Conservation (phyloP, 2,329 filamentous ascomycete genomes). For the Penicillium sp. region DNA sequence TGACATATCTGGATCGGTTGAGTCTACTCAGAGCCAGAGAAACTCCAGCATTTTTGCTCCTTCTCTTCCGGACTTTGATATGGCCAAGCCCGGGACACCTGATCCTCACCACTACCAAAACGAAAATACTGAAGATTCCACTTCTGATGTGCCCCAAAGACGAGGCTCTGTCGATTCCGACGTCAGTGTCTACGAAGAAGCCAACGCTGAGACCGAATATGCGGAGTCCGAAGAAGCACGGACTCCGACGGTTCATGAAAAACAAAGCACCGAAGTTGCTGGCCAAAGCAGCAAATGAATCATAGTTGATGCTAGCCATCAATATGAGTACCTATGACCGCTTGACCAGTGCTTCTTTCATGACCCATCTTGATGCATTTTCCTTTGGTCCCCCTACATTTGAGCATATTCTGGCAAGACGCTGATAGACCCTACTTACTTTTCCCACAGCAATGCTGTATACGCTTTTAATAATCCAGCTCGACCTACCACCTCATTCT, state of each 20-base stretch:
- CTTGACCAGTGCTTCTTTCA: constrained; percentile 14
- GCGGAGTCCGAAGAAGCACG: neutral
- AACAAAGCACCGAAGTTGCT: neutral
- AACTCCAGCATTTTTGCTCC: constrained; percentile 3
- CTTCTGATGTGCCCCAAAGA: constrained; percentile 7
- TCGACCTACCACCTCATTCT: neutral
- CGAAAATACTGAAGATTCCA: constrained; percentile 3
- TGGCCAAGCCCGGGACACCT: constrained; percentile 7
- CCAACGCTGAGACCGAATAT: constrained; percentile 8
- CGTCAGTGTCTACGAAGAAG: constrained; percentile 24
- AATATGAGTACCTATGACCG: constrained; percentile 12
- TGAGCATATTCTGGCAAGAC: neutral
- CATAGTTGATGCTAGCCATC: constrained; percentile 2
- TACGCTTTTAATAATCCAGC: constrained; percentile 7
- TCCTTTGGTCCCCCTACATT: neutral
- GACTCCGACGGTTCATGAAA: neutral
- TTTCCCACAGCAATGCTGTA: neutral
- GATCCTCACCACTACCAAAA: constrained; percentile 9
- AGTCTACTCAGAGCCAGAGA: constrained; percentile 1
- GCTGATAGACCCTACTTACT: neutral
- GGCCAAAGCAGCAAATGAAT: constrained; percentile 4
- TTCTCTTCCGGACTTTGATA: constrained; percentile 5
- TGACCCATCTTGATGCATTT: constrained; percentile 1
- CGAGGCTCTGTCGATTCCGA: constrained; percentile 21
- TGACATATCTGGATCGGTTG: neutral